These are phyloP conservation scores for Macrolepiota fuliginosa DNA, from an alignment of 768 basidiomycete species.

Conservation along the genomic window DNA sequence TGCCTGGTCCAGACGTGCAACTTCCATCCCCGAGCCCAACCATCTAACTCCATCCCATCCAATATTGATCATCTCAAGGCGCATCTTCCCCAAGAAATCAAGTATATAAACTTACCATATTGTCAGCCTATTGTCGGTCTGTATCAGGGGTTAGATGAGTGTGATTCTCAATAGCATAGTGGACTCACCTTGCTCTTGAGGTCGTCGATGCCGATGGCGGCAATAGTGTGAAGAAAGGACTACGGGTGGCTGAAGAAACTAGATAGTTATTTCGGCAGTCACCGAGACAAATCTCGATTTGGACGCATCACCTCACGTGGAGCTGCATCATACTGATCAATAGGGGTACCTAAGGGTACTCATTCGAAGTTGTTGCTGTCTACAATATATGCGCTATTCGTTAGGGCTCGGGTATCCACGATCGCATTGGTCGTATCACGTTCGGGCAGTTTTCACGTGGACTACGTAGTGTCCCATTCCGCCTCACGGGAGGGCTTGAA, in stretches of 20 bases:
- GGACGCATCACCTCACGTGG: neutral
- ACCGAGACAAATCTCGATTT: conserved; percentile 26
- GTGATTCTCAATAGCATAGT: neutral
- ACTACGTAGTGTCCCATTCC: neutral
- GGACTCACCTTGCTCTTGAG: conserved; percentile 40
- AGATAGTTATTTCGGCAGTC: conserved; percentile 39
- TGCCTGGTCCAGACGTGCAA: neutral
- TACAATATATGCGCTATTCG: too few relatives aligned
- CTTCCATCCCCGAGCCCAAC: conserved; percentile 6
- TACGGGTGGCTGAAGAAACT: conserved; percentile 37
- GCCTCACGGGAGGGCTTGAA: neutral
- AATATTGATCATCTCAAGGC: neutral
- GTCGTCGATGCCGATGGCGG: conserved; percentile 38
- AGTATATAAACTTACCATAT: conserved; percentile 32
- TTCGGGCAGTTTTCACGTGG: too few relatives aligned
- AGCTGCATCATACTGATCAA: neutral
- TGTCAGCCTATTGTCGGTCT: conserved; percentile 24
- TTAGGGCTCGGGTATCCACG: too few relatives aligned
- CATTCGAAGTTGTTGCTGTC: too few relatives aligned
- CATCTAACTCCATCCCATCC: neutral
- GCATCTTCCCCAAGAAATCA: conserved; percentile 3
- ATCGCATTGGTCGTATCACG: too few relatives aligned
- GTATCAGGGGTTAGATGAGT: conserved; percentile 6
- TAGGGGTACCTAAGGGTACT: neutral
- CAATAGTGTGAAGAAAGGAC: conserved; percentile 14